These are phyloP conservation scores for Adansonia gregorii DNA, from an alignment of 441 rosid species.

Conservation along the genomic window DNA sequence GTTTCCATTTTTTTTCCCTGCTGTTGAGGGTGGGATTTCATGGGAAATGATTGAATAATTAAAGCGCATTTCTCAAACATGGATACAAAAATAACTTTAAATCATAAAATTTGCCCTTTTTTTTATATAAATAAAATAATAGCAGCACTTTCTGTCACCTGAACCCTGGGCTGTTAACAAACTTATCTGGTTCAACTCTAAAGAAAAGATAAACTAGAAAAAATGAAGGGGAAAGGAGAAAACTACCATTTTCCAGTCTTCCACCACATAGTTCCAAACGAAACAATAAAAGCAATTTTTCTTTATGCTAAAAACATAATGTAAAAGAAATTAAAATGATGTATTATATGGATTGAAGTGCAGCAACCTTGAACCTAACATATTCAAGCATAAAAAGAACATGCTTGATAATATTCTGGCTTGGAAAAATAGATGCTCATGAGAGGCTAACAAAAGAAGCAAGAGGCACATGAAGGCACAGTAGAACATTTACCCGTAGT, in stretches of 20 bases:
- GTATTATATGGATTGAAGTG: neutral
- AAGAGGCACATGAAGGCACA: neutral
- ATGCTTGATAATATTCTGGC: neutral
- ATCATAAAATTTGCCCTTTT: neutral
- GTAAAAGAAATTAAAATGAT: neutral
- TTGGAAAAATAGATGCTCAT: neutral
- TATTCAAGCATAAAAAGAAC: neutral
- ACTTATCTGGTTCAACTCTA: neutral
- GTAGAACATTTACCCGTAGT: constrained; percentile 65
- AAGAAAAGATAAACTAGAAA: neutral
- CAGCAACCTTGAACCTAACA: neutral
- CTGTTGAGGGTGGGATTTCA: neutral
- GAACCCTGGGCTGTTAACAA: neutral
- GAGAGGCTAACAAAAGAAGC: neutral
- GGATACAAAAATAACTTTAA: neutral
- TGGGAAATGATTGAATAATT: neutral
- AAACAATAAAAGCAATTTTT: neutral
- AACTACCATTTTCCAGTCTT: neutral
- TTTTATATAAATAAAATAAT: neutral
- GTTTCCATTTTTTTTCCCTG: neutral
- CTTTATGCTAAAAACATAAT: neutral
- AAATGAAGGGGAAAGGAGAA: neutral
- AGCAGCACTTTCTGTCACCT: neutral
- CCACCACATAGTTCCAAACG: neutral
- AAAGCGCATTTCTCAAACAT: constrained; percentile 1